phyloP scores from a whole-genome alignment of 331 rosid species.

The Erythrophleum ivorense region DNA sequence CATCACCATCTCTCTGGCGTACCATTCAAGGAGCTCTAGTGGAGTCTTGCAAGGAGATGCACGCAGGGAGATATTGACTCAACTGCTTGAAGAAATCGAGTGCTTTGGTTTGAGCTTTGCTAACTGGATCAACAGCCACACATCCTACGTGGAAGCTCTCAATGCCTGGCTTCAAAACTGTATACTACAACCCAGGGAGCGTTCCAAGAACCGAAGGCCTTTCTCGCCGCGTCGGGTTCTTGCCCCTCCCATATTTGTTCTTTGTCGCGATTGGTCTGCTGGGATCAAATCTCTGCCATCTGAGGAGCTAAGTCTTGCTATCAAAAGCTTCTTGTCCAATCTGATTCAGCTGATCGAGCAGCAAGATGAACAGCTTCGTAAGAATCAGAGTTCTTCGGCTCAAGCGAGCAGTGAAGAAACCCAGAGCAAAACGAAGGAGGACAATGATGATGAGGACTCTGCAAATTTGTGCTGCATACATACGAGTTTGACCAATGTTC shows the following conservation, averaged over 20 bases:
- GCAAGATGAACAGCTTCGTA: slow-evolving; percentile 53
- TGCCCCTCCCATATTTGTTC: slow-evolving; percentile 89
- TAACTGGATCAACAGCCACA: slow-evolving; percentile 90
- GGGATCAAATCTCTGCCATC: slow-evolving; percentile 83
- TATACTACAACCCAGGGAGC: slow-evolving; percentile 72
- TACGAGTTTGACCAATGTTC: slow-evolving; percentile 74
- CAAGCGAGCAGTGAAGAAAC: slow-evolving; percentile 50
- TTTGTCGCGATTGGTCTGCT: slow-evolving; percentile 81
- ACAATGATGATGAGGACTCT: slow-evolving; percentile 40
- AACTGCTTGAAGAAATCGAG: slow-evolving; percentile 77
- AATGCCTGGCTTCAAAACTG: slow-evolving; percentile 88
- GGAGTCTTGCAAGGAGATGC: slow-evolving; percentile 65
- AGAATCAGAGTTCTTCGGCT: slow-evolving; percentile 49
- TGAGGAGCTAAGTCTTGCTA: slow-evolving; percentile 71
- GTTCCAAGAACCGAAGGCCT: slow-evolving; percentile 66
- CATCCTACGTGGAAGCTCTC: slow-evolving; percentile 83
- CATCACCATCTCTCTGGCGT: slow-evolving; percentile 96
- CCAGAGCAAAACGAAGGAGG: slow-evolving; percentile 52
- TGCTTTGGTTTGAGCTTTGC: slow-evolving; percentile 91
- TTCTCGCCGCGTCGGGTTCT: slow-evolving; percentile 89
- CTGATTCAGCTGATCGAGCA: slow-evolving; percentile 56
- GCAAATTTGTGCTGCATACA: slow-evolving; percentile 69
- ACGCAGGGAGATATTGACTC: slow-evolving; percentile 59
- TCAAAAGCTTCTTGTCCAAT: slow-evolving; percentile 68
- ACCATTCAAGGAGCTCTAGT: slow-evolving; percentile 70